Conservation (phyloP, 2,329 filamentous ascomycete species). For the Cordyceps farinosa region DNA sequence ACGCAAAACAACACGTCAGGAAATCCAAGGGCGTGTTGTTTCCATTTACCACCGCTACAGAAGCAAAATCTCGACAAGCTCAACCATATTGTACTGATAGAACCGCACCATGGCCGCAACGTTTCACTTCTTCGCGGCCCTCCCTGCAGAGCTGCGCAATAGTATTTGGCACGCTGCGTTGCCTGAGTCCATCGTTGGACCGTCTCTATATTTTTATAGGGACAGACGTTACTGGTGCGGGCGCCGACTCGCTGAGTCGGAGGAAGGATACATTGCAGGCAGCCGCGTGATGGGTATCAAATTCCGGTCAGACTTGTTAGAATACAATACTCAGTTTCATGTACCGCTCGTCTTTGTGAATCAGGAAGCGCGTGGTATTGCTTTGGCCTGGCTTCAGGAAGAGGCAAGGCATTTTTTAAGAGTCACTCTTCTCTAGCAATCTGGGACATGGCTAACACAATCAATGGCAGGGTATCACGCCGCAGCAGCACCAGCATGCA, state of each 20-base stretch:
- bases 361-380: slow-evolving; percentile 4
- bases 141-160: background rate
- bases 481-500: no score
- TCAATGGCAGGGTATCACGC: background rate
- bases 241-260: background rate
- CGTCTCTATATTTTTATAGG: slow-evolving; percentile 7
- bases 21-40: no score
- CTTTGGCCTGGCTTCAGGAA: background rate
- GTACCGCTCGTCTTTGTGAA: slow-evolving; percentile 3
- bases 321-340: background rate
- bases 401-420: background rate
- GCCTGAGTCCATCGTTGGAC: background rate
- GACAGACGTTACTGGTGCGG: background rate
- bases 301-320: background rate
- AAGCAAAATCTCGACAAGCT: no score
- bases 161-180: background rate
- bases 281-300: background rate
- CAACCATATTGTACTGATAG: no score
- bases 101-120: no score
- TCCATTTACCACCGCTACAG: no score
- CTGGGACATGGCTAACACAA: background rate
- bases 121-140: background rate
- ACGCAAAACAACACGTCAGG: no score
- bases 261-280: background rate
- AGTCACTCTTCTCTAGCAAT: no score